These are phyloP conservation scores for Solanum chacoense DNA, from an alignment of 305 asterid species.

Conservation along the genomic window DNA sequence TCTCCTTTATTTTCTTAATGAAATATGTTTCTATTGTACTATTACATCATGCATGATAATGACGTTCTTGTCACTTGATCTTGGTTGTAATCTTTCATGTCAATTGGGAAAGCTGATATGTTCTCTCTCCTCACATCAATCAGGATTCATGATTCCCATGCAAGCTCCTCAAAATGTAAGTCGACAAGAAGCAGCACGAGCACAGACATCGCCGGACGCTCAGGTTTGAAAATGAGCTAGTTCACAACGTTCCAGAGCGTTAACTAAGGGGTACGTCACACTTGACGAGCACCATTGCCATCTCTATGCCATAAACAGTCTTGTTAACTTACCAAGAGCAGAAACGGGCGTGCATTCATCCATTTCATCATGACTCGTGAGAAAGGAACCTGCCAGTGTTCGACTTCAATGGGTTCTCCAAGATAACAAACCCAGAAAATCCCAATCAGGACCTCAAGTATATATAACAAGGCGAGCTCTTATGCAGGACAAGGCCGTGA, in stretches of 20 bases:
- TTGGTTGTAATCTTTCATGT: background rate
- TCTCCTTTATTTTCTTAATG: background rate
- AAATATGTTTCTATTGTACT: background rate
- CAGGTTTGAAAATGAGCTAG: background rate
- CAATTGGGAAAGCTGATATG: background rate
- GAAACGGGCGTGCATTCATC: background rate
- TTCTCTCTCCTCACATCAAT: background rate
- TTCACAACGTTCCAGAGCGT: background rate
- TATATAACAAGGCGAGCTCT: background rate
- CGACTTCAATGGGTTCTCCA: background rate
- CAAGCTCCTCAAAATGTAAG: background rate
- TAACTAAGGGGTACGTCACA: background rate
- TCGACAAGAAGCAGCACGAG: background rate
- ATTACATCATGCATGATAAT: background rate
- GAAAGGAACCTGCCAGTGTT: background rate
- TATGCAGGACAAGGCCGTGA: background rate
- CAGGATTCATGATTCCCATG: background rate
- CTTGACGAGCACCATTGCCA: background rate
- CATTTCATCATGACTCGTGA: background rate
- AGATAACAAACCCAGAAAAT: background rate
- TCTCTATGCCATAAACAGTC: background rate
- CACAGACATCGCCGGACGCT: fast-evolving
- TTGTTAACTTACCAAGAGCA: background rate
- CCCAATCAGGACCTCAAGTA: background rate
- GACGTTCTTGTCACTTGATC: background rate